Conservation (phyloP, 441 rosid genomes). For the Populus trichocarpa region DNA sequence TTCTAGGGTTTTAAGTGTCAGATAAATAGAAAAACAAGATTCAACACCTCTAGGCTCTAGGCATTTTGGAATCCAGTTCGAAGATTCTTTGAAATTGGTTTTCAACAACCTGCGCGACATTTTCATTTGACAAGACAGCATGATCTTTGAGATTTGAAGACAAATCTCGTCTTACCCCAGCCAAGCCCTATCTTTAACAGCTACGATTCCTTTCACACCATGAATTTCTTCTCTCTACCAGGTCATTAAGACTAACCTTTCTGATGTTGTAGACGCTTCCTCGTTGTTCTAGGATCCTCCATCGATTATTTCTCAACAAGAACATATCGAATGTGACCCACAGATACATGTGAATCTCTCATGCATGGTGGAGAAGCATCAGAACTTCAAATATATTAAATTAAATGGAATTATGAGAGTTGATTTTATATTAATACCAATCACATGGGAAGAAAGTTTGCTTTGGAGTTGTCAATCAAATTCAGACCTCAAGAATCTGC, state of each 20-base stretch:
- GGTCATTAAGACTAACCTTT: neutral
- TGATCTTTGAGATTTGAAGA: neutral
- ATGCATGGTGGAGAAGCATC: neutral
- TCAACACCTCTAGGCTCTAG: neutral
- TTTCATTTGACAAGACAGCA: neutral
- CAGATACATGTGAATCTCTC: neutral
- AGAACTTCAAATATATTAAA: neutral
- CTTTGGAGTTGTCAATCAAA: neutral
- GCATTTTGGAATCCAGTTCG: neutral
- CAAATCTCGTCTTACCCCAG: neutral
- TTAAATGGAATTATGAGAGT: neutral
- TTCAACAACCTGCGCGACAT: neutral
- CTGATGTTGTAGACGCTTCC: neutral
- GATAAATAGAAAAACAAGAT: no score
- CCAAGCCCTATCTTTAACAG: neutral
- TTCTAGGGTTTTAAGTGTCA: neutral
- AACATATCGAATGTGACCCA: neutral
- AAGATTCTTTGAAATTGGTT: neutral
- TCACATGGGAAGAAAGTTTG: neutral
- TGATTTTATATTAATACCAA: neutral
- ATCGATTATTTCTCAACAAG: neutral
- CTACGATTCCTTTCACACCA: neutral
- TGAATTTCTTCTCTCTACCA: neutral
- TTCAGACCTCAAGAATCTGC: no score
- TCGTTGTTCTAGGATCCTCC: neutral